phyloP scores from a whole-genome alignment of 2,329 filamentous ascomycete genomes.

The Apiospora sp. region DNA sequence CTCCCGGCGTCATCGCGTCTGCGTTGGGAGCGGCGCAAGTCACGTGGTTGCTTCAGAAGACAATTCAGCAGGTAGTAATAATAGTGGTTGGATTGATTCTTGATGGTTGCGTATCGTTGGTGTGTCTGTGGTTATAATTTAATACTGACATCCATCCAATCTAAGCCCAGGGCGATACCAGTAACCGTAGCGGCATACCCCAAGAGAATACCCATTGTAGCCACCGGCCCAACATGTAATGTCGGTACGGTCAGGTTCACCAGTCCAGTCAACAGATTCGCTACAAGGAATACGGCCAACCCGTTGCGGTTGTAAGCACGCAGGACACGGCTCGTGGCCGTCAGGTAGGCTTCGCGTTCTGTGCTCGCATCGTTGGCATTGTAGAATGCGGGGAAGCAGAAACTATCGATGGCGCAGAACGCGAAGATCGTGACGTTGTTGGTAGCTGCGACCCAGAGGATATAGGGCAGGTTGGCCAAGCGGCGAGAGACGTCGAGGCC shows the following conservation, averaged over 20 bases:
- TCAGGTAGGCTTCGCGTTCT: constrained; percentile 70
- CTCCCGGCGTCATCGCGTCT: too few relatives aligned
- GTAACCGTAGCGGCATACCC: constrained; percentile 75
- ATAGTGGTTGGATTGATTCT: not conserved
- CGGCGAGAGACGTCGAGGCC: constrained; percentile 83
- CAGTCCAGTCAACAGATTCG: constrained; percentile 87
- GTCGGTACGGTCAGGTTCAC: constrained; percentile 91
- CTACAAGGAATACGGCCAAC: constrained; percentile 81
- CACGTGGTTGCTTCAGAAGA: not conserved
- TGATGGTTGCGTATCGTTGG: not conserved
- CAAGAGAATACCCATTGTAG: constrained; percentile 77
- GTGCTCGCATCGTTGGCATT: constrained; percentile 60
- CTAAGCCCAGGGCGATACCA: constrained; percentile 70
- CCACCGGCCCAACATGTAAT: constrained; percentile 69
- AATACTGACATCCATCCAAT: constrained; percentile 72
- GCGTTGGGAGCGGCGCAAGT: not conserved
- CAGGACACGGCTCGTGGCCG: constrained; percentile 82
- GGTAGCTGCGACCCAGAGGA: constrained; percentile 92
- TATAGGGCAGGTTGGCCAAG: constrained; percentile 90
- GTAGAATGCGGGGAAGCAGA: constrained; percentile 79
- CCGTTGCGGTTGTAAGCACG: constrained; percentile 89
- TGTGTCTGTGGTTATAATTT: constrained; percentile 63
- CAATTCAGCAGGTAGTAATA: not conserved
- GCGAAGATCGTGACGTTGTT: constrained; percentile 84
- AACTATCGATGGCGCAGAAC: constrained; percentile 79